Evolutionary conservation across 306 rosid genomes (phyloP).

Genomic region (Rosa persica): DNA sequence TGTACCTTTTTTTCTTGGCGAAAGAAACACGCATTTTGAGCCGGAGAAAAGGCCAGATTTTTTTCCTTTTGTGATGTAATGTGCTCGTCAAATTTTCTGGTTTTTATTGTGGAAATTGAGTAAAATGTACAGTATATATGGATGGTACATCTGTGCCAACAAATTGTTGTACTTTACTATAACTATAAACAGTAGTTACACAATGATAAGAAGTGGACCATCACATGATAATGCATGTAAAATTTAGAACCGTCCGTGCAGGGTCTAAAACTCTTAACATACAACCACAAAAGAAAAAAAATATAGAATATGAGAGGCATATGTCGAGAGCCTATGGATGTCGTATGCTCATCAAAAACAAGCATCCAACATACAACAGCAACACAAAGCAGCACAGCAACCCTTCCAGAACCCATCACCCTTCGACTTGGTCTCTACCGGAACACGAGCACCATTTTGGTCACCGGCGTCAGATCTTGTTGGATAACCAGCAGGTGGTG

Average conservation of each 20-base stretch:
- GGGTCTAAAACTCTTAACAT: background rate
- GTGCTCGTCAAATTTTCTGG: no score
- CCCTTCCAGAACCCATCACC: conserved; percentile 20
- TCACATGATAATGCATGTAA: background rate
- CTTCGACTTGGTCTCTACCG: conserved; percentile 14
- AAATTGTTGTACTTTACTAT: background rate
- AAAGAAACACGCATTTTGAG: no score
- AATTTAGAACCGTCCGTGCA: background rate
- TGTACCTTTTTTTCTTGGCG: no score
- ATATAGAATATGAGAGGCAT: background rate
- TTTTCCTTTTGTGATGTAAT: no score
- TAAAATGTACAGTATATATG: no score
- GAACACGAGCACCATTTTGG: background rate
- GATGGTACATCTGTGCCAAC: background rate
- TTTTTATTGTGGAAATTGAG: no score
- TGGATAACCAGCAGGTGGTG: conserved; percentile 14
- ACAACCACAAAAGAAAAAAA: background rate
- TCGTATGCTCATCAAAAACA: conserved; percentile 1
- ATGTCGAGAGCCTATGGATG: no score
- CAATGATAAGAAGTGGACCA: background rate
- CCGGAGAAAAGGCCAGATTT: no score
- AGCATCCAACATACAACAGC: conserved; percentile 15
- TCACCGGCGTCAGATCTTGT: background rate
- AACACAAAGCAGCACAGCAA: conserved; percentile 18
- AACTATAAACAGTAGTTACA: background rate